Evolutionary conservation across 257 asterid genomes (phyloP), one percentile per base, ranked within the genome.

Genomic region (Leonotis leonurus): DNA sequence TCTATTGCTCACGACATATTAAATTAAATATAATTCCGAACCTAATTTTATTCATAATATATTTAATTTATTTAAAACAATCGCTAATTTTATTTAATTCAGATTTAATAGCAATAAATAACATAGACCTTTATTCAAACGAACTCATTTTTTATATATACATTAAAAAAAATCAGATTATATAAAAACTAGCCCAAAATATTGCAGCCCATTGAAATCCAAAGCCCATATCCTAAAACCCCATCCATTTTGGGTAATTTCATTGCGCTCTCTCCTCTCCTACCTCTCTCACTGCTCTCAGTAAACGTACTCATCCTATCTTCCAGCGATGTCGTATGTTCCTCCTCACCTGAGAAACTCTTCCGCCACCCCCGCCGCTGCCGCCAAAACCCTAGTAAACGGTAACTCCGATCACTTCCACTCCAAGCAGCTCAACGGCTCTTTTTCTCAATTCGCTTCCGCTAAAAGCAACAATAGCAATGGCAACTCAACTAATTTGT

Each of bases 281-380:
- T 61, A 36, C 70, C 27, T 17, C n/a, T n/a, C n/a, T 32, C 6
- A 27, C 56, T 52, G 44, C 53, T 46, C 65, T 11, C 68, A 51
- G 55, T 32, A 25, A n/a, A 52, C 50, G 48, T 62, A 14, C 58
- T 62, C 65, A 48, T 73, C 78, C 67, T 66, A 62, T 73, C 84
- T 67, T 64, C 81, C 69, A 46, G 45, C 89, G 70, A 88, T 88
- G 96, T 85, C 96, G 77, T 88, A 88, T 69, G 93, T 88, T 11
- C 96, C 96, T 65, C 96, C 96, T 48, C 96, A 88, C 79, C 88
- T 88, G 63, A 77, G 96, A 68, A 81, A 77, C 48, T 82, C 87
- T 21, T 41, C 83, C 73, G 9, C 77, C 79, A 29, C 49, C 60
- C 27, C 68, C 50, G 60, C 75, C 76, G 53, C 71, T 64, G 50